Conservation (phyloP, 441 rosid species). For the Populus hybrid region DNA sequence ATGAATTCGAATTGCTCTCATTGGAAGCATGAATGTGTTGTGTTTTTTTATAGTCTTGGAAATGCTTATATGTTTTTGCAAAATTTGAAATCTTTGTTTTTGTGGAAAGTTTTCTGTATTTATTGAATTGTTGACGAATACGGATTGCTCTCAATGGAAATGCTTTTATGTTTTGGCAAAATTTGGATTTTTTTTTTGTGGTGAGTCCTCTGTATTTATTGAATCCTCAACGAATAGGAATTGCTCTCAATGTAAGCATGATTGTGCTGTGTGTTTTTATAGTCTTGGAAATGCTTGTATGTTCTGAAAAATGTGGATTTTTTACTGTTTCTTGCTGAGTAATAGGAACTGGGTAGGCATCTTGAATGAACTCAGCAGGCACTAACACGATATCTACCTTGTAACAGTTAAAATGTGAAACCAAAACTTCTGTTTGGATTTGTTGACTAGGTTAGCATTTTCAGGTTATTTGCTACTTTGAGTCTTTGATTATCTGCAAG, state of each 20-base stretch:
- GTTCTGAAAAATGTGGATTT: no score
- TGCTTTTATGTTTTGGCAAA: neutral
- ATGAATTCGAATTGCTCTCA: neutral
- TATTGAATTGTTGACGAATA: neutral
- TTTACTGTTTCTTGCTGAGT: no score
- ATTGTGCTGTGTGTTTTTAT: neutral
- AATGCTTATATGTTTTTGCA: neutral
- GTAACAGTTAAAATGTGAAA: neutral
- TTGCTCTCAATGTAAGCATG: neutral
- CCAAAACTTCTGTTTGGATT: neutral
- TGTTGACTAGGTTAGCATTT: neutral
- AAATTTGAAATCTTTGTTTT: neutral
- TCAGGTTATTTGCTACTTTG: neutral
- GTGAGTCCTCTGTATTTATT: neutral
- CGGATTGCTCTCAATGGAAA: neutral
- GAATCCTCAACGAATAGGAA: neutral
- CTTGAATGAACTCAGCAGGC: neutral
- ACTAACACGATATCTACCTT: neutral
- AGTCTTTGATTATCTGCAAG: neutral
- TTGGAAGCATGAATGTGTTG: neutral
- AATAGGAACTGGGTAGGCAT: neutral
- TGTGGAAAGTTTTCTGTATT: neutral
- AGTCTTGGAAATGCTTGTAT: neutral
- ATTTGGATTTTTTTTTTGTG: neutral
- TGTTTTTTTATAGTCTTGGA: neutral